These are phyloP conservation scores for Udeniomyces megalosporus DNA, from an alignment of 768 basidiomycete species.

Conservation along the genomic window DNA sequence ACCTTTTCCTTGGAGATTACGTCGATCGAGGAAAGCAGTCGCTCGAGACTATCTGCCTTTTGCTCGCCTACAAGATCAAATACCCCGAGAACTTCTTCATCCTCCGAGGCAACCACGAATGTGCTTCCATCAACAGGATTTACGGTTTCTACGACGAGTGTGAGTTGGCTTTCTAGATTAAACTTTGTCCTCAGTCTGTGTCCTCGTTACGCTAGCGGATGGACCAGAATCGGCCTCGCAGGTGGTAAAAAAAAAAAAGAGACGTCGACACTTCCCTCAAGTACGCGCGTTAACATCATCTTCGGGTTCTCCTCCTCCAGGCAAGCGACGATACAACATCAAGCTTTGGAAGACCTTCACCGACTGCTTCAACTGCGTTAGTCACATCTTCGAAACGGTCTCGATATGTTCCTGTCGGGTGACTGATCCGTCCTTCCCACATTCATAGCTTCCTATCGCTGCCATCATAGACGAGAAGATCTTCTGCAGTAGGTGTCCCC, in stretches of 20 bases:
- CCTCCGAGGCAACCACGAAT: conserved; percentile 19
- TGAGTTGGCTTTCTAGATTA: too few species aligned
- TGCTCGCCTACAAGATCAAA: conserved; percentile 19
- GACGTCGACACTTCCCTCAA: not conserved
- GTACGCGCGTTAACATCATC: too few species aligned
- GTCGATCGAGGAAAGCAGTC: conserved; percentile 19
- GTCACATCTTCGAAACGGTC: too few species aligned
- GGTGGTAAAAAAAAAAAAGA: not conserved
- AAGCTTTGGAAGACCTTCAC: conserved; percentile 99
- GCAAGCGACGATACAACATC: conserved; percentile 99
- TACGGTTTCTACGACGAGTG: conserved; percentile 20
- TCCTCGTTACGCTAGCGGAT: too few species aligned
- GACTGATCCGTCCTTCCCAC: too few species aligned
- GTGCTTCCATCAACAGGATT: conserved; percentile 16
- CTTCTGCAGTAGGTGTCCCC: conserved; percentile 16
- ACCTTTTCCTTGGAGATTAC: conserved; percentile 19
- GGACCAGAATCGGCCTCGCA: too few species aligned
- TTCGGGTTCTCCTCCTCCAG: conserved; percentile 34
- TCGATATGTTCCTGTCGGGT: too few species aligned
- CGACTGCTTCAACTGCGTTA: conserved; percentile 89
- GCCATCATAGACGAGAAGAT: conserved; percentile 19
- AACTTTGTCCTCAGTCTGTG: too few species aligned
- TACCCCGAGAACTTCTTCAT: conserved; percentile 20
- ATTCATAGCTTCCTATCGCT: conserved; percentile 14
- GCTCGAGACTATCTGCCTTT: conserved; percentile 19